These are phyloP conservation scores for Brettanomyces sp. DNA, from an alignment of 805 yeast genomes.

Conservation along the genomic window DNA sequence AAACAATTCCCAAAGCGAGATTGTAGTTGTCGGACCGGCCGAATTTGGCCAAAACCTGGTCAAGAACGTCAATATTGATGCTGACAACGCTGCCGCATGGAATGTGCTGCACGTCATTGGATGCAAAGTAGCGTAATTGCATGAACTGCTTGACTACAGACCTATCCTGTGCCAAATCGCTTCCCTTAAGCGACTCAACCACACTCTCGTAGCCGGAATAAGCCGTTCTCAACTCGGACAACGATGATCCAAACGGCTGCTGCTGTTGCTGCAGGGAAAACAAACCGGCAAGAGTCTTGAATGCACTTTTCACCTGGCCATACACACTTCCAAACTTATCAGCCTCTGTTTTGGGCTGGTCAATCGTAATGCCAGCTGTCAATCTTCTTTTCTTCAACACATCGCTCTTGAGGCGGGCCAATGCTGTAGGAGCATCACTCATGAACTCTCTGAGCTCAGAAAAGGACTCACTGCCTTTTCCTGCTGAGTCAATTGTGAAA, in stretches of 20 bases:
- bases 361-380: constrained; percentile 17
- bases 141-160: constrained; percentile 32
- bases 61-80: constrained; percentile 21
- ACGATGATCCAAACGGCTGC: too few species aligned
- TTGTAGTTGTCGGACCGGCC: too few species aligned
- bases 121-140: constrained; percentile 34
- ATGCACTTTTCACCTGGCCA: constrained; percentile 8
- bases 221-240: too few species aligned
- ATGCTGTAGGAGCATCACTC: constrained; percentile 16
- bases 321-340: neutral
- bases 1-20: too few species aligned
- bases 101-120: constrained; percentile 11
- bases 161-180: too few species aligned
- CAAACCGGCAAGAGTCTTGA: too few species aligned
- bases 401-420: constrained; percentile 5
- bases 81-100: constrained; percentile 21
- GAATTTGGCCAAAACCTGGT: too few species aligned
- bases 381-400: constrained; percentile 13
- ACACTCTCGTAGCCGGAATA: too few species aligned
- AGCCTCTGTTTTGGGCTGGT: neutral
- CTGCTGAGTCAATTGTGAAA: constrained; percentile 12
- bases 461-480: constrained; percentile 10
- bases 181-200: too few species aligned
- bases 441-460: constrained; percentile 14
- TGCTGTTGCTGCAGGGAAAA: too few species aligned